Percentiles rank a stretch among this genome's conserved stretches.
Evolutionary conservation across 2,329 filamentous ascomycete genomes (phyloP).

Genomic region (Zasmidium cellare): DNA sequence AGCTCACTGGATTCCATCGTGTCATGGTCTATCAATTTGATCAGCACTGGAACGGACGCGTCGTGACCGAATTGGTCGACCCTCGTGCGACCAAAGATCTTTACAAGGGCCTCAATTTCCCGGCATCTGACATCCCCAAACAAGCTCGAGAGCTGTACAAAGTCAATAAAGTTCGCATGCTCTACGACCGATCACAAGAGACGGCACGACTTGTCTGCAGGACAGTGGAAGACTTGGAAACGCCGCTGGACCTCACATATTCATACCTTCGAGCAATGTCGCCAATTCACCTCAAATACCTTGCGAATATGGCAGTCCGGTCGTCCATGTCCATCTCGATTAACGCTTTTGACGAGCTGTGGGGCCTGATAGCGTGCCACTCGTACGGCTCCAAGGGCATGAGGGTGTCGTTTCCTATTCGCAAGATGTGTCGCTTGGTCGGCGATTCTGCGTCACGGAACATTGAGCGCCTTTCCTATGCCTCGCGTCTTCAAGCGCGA

Average conservation of each 20-base stretch:
- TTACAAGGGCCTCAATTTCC: slow-evolving; percentile 85
- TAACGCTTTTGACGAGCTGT: slow-evolving; percentile 79
- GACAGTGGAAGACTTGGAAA: slow-evolving; percentile 69
- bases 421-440: slow-evolving; percentile 87
- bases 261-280: slow-evolving; percentile 86
- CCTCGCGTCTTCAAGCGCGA: slow-evolving; percentile 77
- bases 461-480: slow-evolving; percentile 84
- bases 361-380: slow-evolving; percentile 87
- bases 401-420: slow-evolving; percentile 87
- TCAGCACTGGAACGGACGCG: slow-evolving; percentile 75
- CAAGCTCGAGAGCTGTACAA: slow-evolving; percentile 89
- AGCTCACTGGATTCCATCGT: slow-evolving; percentile 85
- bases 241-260: slow-evolving; percentile 78
- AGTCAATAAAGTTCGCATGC: slow-evolving; percentile 81
- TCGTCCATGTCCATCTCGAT: slow-evolving; percentile 95
- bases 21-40: slow-evolving; percentile 96
- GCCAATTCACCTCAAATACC: slow-evolving; percentile 83
- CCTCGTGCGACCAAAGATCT: slow-evolving; percentile 76
- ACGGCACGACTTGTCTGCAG: slow-evolving; percentile 82
- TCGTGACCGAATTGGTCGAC: slow-evolving; percentile 85
- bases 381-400: slow-evolving; percentile 75
- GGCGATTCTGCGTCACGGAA: slow-evolving; percentile 85
- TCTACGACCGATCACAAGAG: slow-evolving; percentile 80
- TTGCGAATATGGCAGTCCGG: slow-evolving; percentile 86
- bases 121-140: slow-evolving; percentile 80